Evolutionary conservation across 1,139 yeast species (phyloP).

Genomic region (Arxiozyma slooffiae): DNA sequence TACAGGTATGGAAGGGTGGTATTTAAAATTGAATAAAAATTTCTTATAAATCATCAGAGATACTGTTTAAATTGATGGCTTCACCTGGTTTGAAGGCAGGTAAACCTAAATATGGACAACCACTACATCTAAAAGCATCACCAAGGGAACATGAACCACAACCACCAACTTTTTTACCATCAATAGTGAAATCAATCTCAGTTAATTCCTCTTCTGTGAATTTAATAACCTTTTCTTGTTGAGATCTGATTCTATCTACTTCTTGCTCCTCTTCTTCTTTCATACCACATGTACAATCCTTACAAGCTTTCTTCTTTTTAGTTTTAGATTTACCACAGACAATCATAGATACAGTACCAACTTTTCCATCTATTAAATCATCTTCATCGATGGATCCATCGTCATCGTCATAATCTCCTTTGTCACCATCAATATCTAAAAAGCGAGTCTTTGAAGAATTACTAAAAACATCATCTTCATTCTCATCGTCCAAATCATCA

Average conservation of each 20-base stretch:
- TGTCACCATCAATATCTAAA: conserved; percentile 43
- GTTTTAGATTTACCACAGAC: conserved; percentile 36
- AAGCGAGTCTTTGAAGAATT: conserved; percentile 37
- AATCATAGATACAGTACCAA: conserved; percentile 32
- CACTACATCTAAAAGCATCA: conserved; percentile 96
- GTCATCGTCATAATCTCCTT: conserved; percentile 38
- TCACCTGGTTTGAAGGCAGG: conserved; percentile 99
- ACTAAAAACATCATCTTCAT: conserved; percentile 15
- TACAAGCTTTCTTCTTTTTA: conserved; percentile 78
- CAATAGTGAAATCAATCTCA: conserved; percentile 91
- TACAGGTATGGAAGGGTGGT: background rate
- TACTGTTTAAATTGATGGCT: conserved; percentile 36
- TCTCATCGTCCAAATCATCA: conserved; percentile 19
- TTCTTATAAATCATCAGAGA: conserved; percentile 34
- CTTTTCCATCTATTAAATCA: conserved; percentile 35
- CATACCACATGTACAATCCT: conserved; percentile 94
- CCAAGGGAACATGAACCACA: conserved; percentile 96
- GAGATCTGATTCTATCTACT: conserved; percentile 40
- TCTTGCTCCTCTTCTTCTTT: conserved; percentile 69
- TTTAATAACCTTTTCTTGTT: conserved; percentile 32
- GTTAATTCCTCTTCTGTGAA: conserved; percentile 24
- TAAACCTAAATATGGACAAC: conserved; percentile 91
- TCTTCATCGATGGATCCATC: conserved; percentile 42
- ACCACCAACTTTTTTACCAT: conserved; percentile 85
- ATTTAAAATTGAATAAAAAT: background rate